Base-by-base conservation (phyloP, 257 asterid species). In the Penstemon eatonii region DNA sequence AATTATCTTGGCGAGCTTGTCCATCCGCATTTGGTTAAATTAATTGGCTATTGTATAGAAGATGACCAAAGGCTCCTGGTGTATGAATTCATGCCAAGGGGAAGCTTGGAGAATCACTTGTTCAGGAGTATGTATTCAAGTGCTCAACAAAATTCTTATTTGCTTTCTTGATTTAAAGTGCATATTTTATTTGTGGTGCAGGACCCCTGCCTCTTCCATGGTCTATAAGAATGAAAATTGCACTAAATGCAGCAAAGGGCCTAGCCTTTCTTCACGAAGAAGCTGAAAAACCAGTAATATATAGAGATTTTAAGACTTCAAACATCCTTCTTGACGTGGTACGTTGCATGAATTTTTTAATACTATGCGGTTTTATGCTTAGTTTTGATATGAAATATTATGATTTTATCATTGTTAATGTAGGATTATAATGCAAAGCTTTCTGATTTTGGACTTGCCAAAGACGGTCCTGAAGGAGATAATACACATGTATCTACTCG, bases 41-140 rank as follows among this genome's bases (percentile, higher is more conserved):
- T 91, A 73, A 86, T 89, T 4, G 97, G 97, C 61, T 91, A 87
- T 72, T 85, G 95, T 88, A 91, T 87, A 12, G 96, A 91, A 75
- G 96, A 78, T 63, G 81, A 89, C 64, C 91, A 89, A 54, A 81
- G 96, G 86, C 82, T 91, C 73, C 83, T 91, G 6, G 97, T 91
- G 69, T 91, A 91, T 59, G 97, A 91, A 78, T 91, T 82, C 73
- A 87, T 89, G 96, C 92, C 96, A 10, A 80, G 90, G 51, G 98
- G 98, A 69, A 92, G 96, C 84, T 81, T 92, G 88, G 98, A 92
- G 81, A 89, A 92, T 75, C 98, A 92, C 81, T 79, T 92, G 79
- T 92, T 92, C 77, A 87, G 85, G 83, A 87, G 96, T 92, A 86
- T 36, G 90, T 72, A 5, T 58, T 9, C 57, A 3, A 18, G 56